These are phyloP conservation scores for Leptomonas seymouri DNA, from an alignment of 208 protist species.

Conservation along the genomic window DNA sequence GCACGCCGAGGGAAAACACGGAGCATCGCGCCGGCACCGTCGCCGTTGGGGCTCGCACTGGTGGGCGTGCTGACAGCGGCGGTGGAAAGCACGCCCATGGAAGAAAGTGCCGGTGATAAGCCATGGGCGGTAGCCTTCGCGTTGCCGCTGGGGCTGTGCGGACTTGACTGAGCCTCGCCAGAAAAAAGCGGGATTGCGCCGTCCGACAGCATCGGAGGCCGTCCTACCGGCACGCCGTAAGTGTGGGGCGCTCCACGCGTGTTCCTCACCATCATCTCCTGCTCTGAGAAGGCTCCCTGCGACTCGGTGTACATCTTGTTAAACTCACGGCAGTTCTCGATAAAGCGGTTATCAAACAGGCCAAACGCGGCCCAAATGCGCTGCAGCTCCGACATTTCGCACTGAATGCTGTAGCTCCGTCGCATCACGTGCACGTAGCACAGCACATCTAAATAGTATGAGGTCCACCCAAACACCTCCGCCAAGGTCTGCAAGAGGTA, in stretches of 20 bases:
- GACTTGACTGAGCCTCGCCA: not conserved
- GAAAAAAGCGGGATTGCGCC: too few relatives aligned
- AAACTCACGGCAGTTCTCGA: slow-evolving; percentile 30
- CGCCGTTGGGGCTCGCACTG: too few relatives aligned
- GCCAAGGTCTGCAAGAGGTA: slow-evolving; percentile 60
- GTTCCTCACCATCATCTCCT: slow-evolving; percentile 11
- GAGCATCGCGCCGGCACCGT: not conserved
- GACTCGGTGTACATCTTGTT: slow-evolving; percentile 35
- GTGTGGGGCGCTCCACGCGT: not conserved
- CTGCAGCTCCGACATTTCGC: slow-evolving; percentile 57
- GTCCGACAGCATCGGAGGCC: not conserved
- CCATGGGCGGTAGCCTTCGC: not conserved
- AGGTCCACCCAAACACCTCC: slow-evolving; percentile 66
- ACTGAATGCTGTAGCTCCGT: slow-evolving; percentile 38
- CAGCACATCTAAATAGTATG: slow-evolving; percentile 57
- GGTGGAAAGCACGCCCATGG: not conserved
- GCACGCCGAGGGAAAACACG: slow-evolving; percentile 16
- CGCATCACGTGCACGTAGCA: slow-evolving; percentile 59
- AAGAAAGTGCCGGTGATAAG: not conserved
- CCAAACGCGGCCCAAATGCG: slow-evolving; percentile 44
- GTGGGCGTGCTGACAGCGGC: not conserved
- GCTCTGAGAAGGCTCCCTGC: slow-evolving; percentile 32
- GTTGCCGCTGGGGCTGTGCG: slow-evolving; percentile 4
- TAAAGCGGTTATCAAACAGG: slow-evolving; percentile 37
- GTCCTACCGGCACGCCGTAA: not conserved